Evolutionary conservation across 1,284 basidiomycete genomes (phyloP), one percentile per base, ranked within the genome.

Genomic region (Pisolithus thermaeus): DNA sequence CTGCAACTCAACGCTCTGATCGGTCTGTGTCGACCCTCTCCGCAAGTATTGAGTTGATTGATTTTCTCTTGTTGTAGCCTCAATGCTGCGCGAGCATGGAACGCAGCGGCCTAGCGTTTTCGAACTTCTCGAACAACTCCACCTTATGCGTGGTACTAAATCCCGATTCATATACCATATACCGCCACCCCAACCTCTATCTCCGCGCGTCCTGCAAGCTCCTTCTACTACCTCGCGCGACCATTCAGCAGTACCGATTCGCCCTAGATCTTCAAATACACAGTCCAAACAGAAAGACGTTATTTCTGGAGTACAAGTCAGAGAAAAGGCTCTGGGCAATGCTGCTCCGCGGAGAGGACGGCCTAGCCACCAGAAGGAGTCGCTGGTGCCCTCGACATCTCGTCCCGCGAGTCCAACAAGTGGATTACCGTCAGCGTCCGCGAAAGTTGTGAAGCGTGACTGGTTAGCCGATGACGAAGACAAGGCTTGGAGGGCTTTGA

Each of bases 51-150:
- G 7, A 36, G 14, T 49, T 39, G 40, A 53, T 53, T 54, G 46
- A 61, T 47, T 30, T 35, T 49, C 46, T 54, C 11, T 14, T 44
- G 23, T 50, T 53, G 20, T 56, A 94, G 91, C 76, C 3, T 91
- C 90, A 5, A 93, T 93, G 89, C 78, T 96, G 38, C 83, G 86
- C 45, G 92, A 95, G 63, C 87, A 92, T 60, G 91, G 92, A 11
- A 67, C 81, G 1, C 87, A 91, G 56, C 79, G 92, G 27, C 92
- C 92, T 9, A 77, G 80, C 5, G 86, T 88, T 9, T 94, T 93
- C 61, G 90, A 94, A 59, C 68, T 92, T 18, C 78, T 95, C 27
- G 72, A 74, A 38, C 78, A 80, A 50, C 87, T 92, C 2, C 92
- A 95, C 69, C 76, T 76, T 22, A 79, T 94, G 62, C 86, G 91